Percentiles rank a stretch among this genome's conserved stretches.
These are phyloP conservation scores for Bidens hawaiensis DNA, from an alignment of 140 eudicot genomes.

Conservation along the genomic window DNA sequence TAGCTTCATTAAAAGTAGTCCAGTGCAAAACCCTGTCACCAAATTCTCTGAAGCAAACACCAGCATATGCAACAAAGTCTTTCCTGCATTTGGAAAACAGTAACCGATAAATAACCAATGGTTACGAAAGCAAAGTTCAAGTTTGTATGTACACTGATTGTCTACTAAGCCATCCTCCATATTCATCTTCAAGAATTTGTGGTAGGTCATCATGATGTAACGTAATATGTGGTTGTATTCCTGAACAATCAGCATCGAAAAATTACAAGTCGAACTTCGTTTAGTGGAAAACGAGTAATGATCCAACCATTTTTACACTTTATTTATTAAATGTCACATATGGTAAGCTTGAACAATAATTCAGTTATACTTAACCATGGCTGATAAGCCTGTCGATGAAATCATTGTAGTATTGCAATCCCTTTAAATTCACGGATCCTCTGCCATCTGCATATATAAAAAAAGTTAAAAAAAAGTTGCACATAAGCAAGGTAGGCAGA, in stretches of 20 bases:
- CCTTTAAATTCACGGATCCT: constrained; percentile 51
- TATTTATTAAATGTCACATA: neutral
- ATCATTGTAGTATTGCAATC: constrained; percentile 52
- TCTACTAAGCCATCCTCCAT: constrained; percentile 59
- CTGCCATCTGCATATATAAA: constrained; percentile 46
- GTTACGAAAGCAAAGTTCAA: neutral
- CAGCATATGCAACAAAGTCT: constrained; percentile 56
- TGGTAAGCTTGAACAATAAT: neutral
- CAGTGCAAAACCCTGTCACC: constrained; percentile 69
- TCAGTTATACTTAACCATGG: constrained; percentile 31
- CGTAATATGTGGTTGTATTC: constrained; percentile 78
- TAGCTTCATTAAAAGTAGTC: constrained; percentile 72
- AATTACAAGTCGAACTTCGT: neutral
- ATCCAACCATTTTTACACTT: neutral
- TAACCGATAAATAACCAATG: neutral
- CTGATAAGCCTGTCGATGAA: constrained; percentile 47
- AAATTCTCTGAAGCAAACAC: constrained; percentile 72
- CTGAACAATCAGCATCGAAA: constrained; percentile 27
- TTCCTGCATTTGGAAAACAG: constrained; percentile 38
- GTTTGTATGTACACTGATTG: constrained; percentile 40
- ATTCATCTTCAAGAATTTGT: constrained; percentile 77
- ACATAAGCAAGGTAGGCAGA: neutral
- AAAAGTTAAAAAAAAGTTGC: too few relatives aligned
- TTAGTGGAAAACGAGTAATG: neutral
- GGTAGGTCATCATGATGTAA: constrained; percentile 55